Base-by-base conservation (phyloP, 495 filamentous ascomycete species). In the Penicilliopsis zonata region DNA sequence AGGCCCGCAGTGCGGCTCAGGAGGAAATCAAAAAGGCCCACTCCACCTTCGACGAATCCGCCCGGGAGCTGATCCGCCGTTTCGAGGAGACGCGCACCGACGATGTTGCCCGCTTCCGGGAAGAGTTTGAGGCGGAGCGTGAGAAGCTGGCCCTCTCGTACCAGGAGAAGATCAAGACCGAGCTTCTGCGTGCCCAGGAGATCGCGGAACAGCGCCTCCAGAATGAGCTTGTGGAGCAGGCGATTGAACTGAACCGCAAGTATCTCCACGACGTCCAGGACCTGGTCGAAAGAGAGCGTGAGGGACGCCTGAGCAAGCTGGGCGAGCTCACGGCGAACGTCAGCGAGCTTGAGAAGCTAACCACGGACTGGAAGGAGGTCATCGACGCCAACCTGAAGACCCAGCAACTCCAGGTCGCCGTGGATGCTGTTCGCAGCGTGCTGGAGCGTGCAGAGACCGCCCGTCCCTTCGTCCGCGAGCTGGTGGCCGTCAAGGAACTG, bases 401-500 rank as follows among this genome's bases (percentile, higher is more conserved):
- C 4, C 90, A 98, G 59, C 83, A 95, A 52, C 74, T 95, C 10
- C 82, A 90, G 49, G 84, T 95, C 23, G 90, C 90, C 3, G 80
- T 96, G 17, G 92, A 98, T 43, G 84, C 88, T 22, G 85, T 98
- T 4, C 80, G 83, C 24, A 73, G 81, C 39, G 77, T 75, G 28
- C 74, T 94, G 13, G 79, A 84, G 50, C 78, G 78, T 28, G 62
- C 77, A 9, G 65, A 77, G 28, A 70, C 73, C 37, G 78, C 88
- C 23, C 72, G 76, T 14, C 90, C 90, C 0, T 98, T 98, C 53
- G 64, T 92, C 40, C 73, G 73, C 31, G 90, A 98, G 57, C 71
- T 98, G 2, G 84, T 88, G 12, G 90, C 92, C 16, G 68, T 98
- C 26, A 95, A 95, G 61, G 86, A 94, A 55, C 77, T 93, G 41